These are phyloP conservation scores for Kurtzmaniella quercitrusa DNA, from an alignment of 1,139 yeast species.

Conservation along the genomic window DNA sequence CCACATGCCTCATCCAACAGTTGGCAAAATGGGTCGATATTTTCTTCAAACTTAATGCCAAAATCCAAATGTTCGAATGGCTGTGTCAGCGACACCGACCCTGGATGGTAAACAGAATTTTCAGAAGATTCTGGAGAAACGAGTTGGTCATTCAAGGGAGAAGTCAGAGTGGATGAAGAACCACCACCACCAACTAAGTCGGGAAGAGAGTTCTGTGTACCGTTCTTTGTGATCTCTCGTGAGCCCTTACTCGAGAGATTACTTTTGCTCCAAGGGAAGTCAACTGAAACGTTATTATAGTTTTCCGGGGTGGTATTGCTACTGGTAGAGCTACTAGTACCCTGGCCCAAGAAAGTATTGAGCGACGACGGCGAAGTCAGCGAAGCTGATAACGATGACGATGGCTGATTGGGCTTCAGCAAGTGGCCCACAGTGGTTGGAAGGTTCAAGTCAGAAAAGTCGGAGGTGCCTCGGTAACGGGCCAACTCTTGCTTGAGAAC, in stretches of 20 bases:
- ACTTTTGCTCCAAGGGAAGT: slow-evolving; percentile 35
- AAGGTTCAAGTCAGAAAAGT: slow-evolving; percentile 32
- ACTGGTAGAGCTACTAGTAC: neutral
- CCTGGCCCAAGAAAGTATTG: slow-evolving; percentile 2
- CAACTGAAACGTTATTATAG: slow-evolving; percentile 16
- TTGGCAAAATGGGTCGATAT: slow-evolving; percentile 64
- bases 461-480: slow-evolving; percentile 51
- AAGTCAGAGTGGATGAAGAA: slow-evolving; percentile 30
- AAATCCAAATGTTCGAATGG: slow-evolving; percentile 17
- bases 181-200: slow-evolving; percentile 34
- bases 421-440: slow-evolving; percentile 34
- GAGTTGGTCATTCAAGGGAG: slow-evolving; percentile 40
- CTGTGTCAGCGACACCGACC: slow-evolving; percentile 12
- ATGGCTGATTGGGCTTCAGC: slow-evolving; percentile 17
- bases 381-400: neutral
- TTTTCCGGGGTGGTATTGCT: slow-evolving; percentile 16
- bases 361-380: neutral
- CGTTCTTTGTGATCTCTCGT: slow-evolving; percentile 7
- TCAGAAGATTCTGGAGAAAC: slow-evolving; percentile 32
- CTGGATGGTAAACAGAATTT: slow-evolving; percentile 9
- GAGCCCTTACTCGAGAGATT: neutral
- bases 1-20: slow-evolving; percentile 83
- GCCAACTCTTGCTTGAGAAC: slow-evolving; percentile 69
- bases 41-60: slow-evolving; percentile 34
- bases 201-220: slow-evolving; percentile 21